These are phyloP conservation scores for Zangia roseola DNA, from an alignment of 768 basidiomycete species.

Conservation along the genomic window DNA sequence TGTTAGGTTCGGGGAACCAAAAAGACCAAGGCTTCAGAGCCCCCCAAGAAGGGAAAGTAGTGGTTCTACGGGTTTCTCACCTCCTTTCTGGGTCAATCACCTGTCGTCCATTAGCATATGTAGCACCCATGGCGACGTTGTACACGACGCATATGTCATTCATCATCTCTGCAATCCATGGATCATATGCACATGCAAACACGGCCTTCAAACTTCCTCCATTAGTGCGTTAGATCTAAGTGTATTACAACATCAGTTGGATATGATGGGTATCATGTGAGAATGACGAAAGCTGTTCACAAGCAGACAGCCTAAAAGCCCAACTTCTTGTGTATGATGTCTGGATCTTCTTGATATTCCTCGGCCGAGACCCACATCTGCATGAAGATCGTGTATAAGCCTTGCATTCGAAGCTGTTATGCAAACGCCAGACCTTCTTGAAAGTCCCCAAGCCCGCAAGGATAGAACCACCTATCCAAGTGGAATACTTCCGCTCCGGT, in stretches of 20 bases:
- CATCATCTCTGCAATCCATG: constrained; percentile 21
- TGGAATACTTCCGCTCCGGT: constrained; percentile 98
- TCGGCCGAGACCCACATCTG: constrained; percentile 99
- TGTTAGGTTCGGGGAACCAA: constrained; percentile 88
- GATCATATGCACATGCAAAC: constrained; percentile 28
- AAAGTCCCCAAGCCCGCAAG: constrained; percentile 94
- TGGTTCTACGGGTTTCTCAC: constrained; percentile 23
- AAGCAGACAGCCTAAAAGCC: constrained; percentile 54
- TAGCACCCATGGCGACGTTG: constrained; percentile 38
- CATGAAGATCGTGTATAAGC: constrained; percentile 13
- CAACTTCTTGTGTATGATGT: constrained; percentile 95
- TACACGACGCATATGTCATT: constrained; percentile 43
- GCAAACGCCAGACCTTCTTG: constrained; percentile 70
- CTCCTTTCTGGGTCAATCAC: constrained; percentile 20
- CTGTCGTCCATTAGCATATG: constrained; percentile 33
- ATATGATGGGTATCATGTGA: constrained; percentile 34
- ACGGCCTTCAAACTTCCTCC: constrained; percentile 5
- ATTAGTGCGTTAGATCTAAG: constrained; percentile 30
- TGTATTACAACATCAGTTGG: constrained; percentile 32
- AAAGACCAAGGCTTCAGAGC: constrained; percentile 91
- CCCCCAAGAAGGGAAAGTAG: constrained; percentile 92
- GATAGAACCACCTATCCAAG: constrained; percentile 97
- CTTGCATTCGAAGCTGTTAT: neutral
- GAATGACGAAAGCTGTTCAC: constrained; percentile 13
- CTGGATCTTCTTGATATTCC: constrained; percentile 98